Conservation (phyloP, 2,329 filamentous ascomycete genomes). For the Colletotrichum godetiae region DNA sequence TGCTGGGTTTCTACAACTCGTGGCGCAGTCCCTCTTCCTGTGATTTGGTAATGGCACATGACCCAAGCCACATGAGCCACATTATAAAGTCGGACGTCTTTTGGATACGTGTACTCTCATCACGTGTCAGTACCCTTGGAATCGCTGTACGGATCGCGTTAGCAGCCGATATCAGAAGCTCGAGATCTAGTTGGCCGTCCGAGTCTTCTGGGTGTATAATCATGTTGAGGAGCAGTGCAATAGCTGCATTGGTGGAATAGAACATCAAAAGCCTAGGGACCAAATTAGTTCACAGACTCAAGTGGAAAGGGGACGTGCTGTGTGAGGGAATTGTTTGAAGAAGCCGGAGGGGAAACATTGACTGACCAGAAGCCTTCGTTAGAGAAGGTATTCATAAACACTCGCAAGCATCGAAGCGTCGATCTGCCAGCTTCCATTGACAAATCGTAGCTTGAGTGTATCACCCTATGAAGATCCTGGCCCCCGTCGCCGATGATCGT, state of each 20-base stretch:
- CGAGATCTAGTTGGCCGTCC: slow-evolving; percentile 1
- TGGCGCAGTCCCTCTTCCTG: neutral
- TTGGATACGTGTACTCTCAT: neutral
- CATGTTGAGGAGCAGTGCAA: slow-evolving; percentile 36
- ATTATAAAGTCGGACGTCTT: slow-evolving; percentile 10
- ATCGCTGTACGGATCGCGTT: neutral
- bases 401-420: slow-evolving; percentile 31
- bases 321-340: neutral
- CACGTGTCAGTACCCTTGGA: too few relatives aligned
- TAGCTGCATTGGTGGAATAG: slow-evolving; percentile 33
- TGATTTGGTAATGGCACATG: slow-evolving; percentile 7
- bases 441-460: slow-evolving; percentile 40
- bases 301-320: too few relatives aligned
- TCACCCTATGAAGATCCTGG: slow-evolving; percentile 37
- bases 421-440: slow-evolving; percentile 39
- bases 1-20: fast-evolving
- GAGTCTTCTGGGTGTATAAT: slow-evolving; percentile 31
- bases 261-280: slow-evolving; percentile 17
- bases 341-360: fast-evolving
- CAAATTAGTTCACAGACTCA: neutral
- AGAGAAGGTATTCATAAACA: neutral
- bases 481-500: slow-evolving; percentile 9
- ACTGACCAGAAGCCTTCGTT: slow-evolving; percentile 4
- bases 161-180: slow-evolving; percentile 9
- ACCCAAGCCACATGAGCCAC: slow-evolving; percentile 12